Evolutionary conservation across 2,329 filamentous ascomycete genomes (phyloP).

Genomic region (Neurospora sp.): DNA sequence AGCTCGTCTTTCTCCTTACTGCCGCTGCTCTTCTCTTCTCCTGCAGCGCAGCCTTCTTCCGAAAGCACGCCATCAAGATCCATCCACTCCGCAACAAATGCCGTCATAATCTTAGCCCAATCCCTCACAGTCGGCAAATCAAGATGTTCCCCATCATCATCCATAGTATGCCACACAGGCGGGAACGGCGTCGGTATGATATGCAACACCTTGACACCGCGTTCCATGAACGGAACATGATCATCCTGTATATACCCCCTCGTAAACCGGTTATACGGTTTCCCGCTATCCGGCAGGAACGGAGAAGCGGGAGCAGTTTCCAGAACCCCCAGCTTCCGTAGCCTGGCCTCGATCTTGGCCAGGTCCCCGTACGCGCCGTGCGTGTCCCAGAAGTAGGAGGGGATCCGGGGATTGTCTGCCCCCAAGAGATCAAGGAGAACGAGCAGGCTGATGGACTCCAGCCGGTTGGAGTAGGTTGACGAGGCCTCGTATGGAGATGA

Average conservation of each 20-base stretch:
- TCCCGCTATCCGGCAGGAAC: constrained; percentile 60
- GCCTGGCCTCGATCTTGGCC: constrained; percentile 45
- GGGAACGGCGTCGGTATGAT: constrained; percentile 82
- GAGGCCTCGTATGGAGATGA: constrained; percentile 54
- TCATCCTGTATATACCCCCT: constrained; percentile 64
- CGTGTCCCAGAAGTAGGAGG: constrained; percentile 58
- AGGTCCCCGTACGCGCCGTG: constrained; percentile 62
- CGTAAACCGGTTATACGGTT: constrained; percentile 37
- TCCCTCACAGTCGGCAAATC: constrained; percentile 73
- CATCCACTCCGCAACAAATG: constrained; percentile 87
- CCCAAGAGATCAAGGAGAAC: constrained; percentile 52
- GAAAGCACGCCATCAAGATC: constrained; percentile 43
- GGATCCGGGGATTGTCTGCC: constrained; percentile 43
- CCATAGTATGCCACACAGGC: constrained; percentile 72
- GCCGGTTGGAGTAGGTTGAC: constrained; percentile 64
- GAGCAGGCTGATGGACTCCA: constrained; percentile 69
- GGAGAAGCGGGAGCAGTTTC: constrained; percentile 28
- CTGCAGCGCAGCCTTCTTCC: background rate
- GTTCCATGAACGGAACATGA: constrained; percentile 79
- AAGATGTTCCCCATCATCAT: constrained; percentile 76
- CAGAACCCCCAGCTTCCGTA: constrained; percentile 47
- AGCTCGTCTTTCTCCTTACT: background rate
- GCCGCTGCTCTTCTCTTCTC: background rate
- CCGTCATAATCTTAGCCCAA: constrained; percentile 77
- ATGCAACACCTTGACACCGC: constrained; percentile 83